These are phyloP conservation scores for Mycosphaerella arachidis DNA, from an alignment of 2,329 filamentous ascomycete genomes.

Conservation along the genomic window DNA sequence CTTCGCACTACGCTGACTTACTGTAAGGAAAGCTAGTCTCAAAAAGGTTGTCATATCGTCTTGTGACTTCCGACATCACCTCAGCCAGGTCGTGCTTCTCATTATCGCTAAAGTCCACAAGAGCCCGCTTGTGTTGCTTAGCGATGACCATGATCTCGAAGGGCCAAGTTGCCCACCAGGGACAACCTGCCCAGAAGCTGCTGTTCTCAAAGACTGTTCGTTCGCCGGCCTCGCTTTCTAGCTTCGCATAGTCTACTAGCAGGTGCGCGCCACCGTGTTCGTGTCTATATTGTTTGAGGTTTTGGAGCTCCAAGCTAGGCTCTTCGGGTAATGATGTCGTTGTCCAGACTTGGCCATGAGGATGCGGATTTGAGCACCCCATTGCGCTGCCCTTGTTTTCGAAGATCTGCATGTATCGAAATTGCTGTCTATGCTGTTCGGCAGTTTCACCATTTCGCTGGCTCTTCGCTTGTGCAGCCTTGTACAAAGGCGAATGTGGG, in stretches of 20 bases:
- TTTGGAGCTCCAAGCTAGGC: constrained; percentile 69
- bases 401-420: constrained; percentile 98
- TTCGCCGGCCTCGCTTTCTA: constrained; percentile 78
- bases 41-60: constrained; percentile 93
- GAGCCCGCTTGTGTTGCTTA: constrained; percentile 74
- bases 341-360: constrained; percentile 95
- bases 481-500: constrained; percentile 60
- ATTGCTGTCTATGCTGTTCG: constrained; percentile 64
- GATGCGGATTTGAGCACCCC: constrained; percentile 98
- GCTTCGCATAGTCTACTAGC: constrained; percentile 77
- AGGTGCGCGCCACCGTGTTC: constrained; percentile 71
- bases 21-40: constrained; percentile 96
- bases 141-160: constrained; percentile 90
- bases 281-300: constrained; percentile 71
- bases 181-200: constrained; percentile 79
- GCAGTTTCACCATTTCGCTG: constrained; percentile 39
- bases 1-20: constrained; percentile 37
- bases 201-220: constrained; percentile 85
- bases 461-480: constrained; percentile 40
- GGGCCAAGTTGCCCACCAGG: constrained; percentile 98
- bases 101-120: constrained; percentile 71
- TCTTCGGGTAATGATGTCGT: constrained; percentile 89
- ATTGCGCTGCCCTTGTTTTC: constrained; percentile 98
- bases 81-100: constrained; percentile 76
- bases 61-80: constrained; percentile 79